Conservation (phyloP, 345 rosid genomes). For the Kernera saxatilis region DNA sequence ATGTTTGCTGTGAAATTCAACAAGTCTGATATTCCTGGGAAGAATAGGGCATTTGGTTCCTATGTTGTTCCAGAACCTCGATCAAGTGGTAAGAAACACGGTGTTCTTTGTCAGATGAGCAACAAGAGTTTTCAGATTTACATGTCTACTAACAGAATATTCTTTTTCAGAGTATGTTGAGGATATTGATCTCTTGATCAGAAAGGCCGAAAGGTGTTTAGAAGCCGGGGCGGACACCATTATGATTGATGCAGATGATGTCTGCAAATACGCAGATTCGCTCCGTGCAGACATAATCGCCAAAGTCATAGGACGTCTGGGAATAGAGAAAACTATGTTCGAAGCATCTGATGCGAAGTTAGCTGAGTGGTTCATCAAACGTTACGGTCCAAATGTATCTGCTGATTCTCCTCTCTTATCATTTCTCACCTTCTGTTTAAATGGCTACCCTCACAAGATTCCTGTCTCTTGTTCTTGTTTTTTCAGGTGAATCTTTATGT, state of each 20-base stretch:
- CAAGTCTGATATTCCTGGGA: conserved; percentile 66
- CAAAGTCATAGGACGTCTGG: conserved; percentile 72
- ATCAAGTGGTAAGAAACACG: conserved; percentile 48
- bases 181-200: conserved; percentile 74
- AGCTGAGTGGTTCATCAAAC: conserved; percentile 78
- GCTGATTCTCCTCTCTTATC: not conserved
- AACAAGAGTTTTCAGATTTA: not conserved
- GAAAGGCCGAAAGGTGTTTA: conserved; percentile 93
- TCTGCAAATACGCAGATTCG: conserved; percentile 62
- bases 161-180: conserved; percentile 54
- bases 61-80: conserved; percentile 63
- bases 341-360: conserved; percentile 71
- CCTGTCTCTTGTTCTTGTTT: not conserved
- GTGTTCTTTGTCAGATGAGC: not conserved
- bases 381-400: conserved; percentile 74
- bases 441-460: conserved; percentile 4
- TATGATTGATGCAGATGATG: conserved; percentile 90
- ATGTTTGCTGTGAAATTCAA: conserved; percentile 66
- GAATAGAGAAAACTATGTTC: conserved; percentile 90
- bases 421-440: not conserved
- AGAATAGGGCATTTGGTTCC: conserved; percentile 73
- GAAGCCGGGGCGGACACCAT: conserved; percentile 95
- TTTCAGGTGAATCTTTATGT: conserved; percentile 86
- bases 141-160: not conserved
- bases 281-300: conserved; percentile 76